These are phyloP conservation scores for Penicillium aurantiogriseum DNA, from an alignment of 2,329 filamentous ascomycete species.

Conservation along the genomic window DNA sequence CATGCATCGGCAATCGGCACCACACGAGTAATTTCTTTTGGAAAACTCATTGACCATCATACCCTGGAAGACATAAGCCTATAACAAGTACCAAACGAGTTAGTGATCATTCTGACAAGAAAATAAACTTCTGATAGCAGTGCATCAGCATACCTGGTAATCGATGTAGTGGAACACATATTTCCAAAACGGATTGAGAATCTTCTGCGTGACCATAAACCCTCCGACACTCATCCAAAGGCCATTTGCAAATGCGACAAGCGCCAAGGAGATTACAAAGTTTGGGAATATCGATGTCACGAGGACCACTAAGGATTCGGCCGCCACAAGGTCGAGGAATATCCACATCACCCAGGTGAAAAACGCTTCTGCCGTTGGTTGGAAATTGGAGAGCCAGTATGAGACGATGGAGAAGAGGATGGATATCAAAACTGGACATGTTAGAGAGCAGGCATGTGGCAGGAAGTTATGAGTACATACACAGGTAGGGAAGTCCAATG, in stretches of 20 bases:
- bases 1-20: constrained; percentile 64
- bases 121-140: neutral
- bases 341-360: constrained; percentile 80
- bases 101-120: neutral
- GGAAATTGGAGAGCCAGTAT: constrained; percentile 80
- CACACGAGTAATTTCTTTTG: constrained; percentile 62
- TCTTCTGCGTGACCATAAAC: constrained; percentile 71
- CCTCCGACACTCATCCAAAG: constrained; percentile 86
- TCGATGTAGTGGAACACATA: constrained; percentile 89
- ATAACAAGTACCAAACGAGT: neutral
- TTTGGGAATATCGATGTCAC: constrained; percentile 70
- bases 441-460: constrained; percentile 8
- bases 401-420: constrained; percentile 71
- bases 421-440: constrained; percentile 62
- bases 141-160: constrained; percentile 59
- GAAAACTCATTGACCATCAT: constrained; percentile 93
- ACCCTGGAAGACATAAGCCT: constrained; percentile 77
- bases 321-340: constrained; percentile 78
- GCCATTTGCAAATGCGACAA: constrained; percentile 82
- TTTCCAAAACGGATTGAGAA: constrained; percentile 79
- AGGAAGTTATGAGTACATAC: constrained; percentile 33
- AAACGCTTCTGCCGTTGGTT: constrained; percentile 63
- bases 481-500: constrained; percentile 77
- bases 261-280: constrained; percentile 75
- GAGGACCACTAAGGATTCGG: constrained; percentile 78